Evolutionary conservation across 345 rosid species (phyloP), one percentile per base, ranked within the genome.

Genomic region (Arabis alpina): DNA sequence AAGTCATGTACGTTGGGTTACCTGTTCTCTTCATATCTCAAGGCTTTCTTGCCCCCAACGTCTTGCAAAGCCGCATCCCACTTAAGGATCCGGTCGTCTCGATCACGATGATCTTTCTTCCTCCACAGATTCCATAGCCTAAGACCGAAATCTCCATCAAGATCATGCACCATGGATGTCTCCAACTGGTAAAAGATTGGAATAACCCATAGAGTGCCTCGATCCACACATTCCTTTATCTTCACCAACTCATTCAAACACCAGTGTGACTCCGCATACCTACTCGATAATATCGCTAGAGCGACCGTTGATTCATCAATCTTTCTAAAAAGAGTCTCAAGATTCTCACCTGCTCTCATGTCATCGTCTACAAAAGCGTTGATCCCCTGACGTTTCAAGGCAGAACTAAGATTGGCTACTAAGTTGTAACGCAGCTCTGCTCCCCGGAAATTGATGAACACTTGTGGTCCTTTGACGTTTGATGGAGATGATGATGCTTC

Each of bases 391-490:
- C 43, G 47, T 13, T 10, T 9, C 25, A 76, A 25, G 58, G 54
- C 63, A 15, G 10, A 32, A 8, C 14, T 10, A 32, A 76, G 80
- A 43, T 70, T 32, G 19, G 42, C 5, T 2, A 49, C 50, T 27
- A 76, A 70, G 43, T 2, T 58, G 1, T 39, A 4, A 14, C 74
- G 61, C 6, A 72, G 51, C 7, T 70, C 62, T 15, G 19, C 32
- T 30, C 80, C 75, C 2, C 80, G 74, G 36, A 76, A 76, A 28
- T 73, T 76, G 23, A 76, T 48, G 55, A 76, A 76, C 36, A 76
- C 80, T 50, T 58, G 76, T 24, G 64, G 61, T 4, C 52, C 52
- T 37, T 1, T 23, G 47, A 52, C 32, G 5, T 34, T 50, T 28
- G 27, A 2, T 6, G 36, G 36, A 40, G 70, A 53, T 40, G 23